phyloP scores from a whole-genome alignment of 305 asterid genomes.

The Fraxinus ornus region DNA sequence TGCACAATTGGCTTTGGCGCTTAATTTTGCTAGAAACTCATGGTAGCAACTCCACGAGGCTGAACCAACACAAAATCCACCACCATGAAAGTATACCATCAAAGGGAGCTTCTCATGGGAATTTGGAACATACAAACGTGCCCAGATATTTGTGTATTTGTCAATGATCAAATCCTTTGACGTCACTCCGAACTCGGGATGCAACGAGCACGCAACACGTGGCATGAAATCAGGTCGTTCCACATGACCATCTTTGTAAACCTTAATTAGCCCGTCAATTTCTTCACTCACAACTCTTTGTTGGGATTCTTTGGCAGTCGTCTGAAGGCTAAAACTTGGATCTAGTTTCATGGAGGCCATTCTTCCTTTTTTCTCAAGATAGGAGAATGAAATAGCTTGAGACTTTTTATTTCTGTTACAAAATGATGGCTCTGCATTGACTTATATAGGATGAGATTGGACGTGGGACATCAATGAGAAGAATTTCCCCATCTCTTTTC shows the following conservation, averaged over 20 bases:
- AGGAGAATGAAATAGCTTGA: not conserved
- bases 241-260: constrained; percentile 69
- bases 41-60: constrained; percentile 81
- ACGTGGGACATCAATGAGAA: constrained; percentile 18
- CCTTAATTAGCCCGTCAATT: constrained; percentile 62
- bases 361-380: constrained; percentile 19
- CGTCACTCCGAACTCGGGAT: constrained; percentile 48
- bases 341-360: constrained; percentile 51
- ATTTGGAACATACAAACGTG: constrained; percentile 64
- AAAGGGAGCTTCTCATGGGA: constrained; percentile 39
- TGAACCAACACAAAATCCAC: constrained; percentile 86
- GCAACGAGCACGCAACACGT: constrained; percentile 37
- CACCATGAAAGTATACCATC: constrained; percentile 72
- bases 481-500: not conserved
- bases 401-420: constrained; percentile 8
- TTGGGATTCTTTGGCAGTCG: constrained; percentile 35
- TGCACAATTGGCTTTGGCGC: constrained; percentile 43
- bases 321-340: constrained; percentile 38
- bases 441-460: constrained; percentile 37
- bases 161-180: constrained; percentile 59
- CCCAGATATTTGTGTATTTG: constrained; percentile 58
- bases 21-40: constrained; percentile 57
- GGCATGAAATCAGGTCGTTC: constrained; percentile 65
- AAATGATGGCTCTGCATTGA: constrained; percentile 6
- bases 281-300: constrained; percentile 41